phyloP scores from a whole-genome alignment of 208 protist genomes.

The Sergeia podlipaevii region DNA sequence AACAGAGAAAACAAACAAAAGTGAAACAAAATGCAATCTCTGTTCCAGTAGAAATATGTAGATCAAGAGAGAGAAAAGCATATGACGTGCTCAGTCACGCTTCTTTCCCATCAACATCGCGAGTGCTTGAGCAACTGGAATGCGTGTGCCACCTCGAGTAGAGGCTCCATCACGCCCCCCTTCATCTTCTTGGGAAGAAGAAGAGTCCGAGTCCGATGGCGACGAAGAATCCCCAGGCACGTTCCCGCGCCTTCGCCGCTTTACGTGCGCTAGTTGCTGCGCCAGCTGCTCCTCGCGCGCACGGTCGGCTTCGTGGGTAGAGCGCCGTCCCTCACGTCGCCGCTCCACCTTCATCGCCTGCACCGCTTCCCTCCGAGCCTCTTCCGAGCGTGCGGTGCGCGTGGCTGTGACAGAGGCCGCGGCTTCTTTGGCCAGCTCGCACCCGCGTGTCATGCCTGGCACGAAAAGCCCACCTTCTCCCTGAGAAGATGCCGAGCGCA shows the following conservation, averaged over 20 bases:
- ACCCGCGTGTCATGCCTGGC: no score
- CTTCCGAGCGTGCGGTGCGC: slow-evolving; percentile 1
- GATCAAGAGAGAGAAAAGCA: no score
- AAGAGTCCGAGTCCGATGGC: no score
- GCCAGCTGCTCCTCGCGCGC: slow-evolving; percentile 8
- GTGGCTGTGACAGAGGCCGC: slow-evolving; percentile 7
- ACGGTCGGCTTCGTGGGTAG: no score
- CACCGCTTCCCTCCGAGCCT: slow-evolving; percentile 5
- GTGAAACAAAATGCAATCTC: no score
- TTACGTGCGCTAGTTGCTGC: slow-evolving; percentile 12
- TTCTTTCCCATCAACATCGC: slow-evolving; percentile 40
- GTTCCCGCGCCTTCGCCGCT: slow-evolving; percentile 25
- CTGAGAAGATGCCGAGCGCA: no score
- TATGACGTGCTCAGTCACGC: no score
- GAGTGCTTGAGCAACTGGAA: slow-evolving; percentile 46
- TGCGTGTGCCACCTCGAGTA: slow-evolving; percentile 4
- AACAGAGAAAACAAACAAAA: no score
- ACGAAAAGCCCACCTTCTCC: no score
- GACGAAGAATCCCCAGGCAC: no score
- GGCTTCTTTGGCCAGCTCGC: slow-evolving; percentile 1
- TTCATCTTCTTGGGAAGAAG: neutral
- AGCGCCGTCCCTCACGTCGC: no score
- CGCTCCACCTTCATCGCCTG: slow-evolving; percentile 3
- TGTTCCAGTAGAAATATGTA: no score
- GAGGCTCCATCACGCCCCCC: neutral